A percentile compares a stretch with the other conserved stretches of the same genome.
phyloP scores from a whole-genome alignment of 768 basidiomycete species.

The Boletellus emodensis region DNA sequence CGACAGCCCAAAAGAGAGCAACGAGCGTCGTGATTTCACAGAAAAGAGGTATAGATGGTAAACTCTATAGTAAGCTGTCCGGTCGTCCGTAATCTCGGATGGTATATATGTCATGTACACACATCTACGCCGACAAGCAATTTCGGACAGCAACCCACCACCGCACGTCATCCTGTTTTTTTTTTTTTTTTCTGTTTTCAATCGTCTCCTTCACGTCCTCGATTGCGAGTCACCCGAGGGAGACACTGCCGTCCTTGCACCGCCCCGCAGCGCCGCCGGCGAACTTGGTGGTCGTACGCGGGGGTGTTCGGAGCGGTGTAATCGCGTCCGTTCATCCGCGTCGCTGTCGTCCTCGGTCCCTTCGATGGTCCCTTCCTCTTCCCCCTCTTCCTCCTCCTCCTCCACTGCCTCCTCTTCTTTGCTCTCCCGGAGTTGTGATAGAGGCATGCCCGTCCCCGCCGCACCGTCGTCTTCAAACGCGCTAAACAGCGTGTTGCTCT shows the following conservation, averaged over 20 bases:
- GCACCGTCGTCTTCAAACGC: constrained; percentile 56
- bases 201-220: neutral
- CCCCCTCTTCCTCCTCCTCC: too few relatives aligned
- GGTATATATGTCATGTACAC: constrained; percentile 4
- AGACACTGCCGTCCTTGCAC: constrained; percentile 14
- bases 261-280: constrained; percentile 35
- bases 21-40: too few relatives aligned
- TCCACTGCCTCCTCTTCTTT: constrained; percentile 47
- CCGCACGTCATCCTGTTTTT: neutral
- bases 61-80: too few relatives aligned
- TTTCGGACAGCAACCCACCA: neutral
- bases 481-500: constrained; percentile 66
- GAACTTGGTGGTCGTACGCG: constrained; percentile 42
- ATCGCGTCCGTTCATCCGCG: constrained; percentile 41
- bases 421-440: constrained; percentile 63
- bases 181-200: neutral
- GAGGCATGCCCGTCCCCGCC: constrained; percentile 37
- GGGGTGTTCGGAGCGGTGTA: constrained; percentile 23
- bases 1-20: too few relatives aligned
- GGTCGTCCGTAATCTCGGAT: too few relatives aligned
- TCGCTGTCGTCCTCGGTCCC: constrained; percentile 45
- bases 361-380: constrained; percentile 14
- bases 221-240: constrained; percentile 16
- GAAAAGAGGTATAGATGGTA: too few relatives aligned
- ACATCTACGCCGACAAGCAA: neutral